Evolutionary conservation across 78 protist species (phyloP).

Genomic region (Pelomyxa schiedti): DNA sequence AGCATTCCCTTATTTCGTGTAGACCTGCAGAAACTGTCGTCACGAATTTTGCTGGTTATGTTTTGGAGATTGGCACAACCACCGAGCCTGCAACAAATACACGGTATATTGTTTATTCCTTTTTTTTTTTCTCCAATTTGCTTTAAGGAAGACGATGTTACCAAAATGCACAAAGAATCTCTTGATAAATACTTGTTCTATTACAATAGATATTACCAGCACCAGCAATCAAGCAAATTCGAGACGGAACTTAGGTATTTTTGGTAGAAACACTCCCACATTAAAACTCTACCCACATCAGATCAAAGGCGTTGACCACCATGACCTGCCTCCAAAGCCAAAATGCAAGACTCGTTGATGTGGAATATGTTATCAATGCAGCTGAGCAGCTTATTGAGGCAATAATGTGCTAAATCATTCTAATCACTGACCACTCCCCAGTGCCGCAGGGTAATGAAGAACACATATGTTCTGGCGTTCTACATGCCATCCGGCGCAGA

Average conservation of each 20-base stretch:
- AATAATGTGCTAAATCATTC: background rate
- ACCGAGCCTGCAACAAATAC: background rate
- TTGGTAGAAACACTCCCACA: too few relatives aligned
- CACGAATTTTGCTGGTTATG: constrained; percentile 9
- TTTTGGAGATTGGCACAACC: background rate
- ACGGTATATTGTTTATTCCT: too few relatives aligned
- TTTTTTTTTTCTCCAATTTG: too few relatives aligned
- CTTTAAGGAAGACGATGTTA: background rate
- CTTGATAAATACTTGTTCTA: background rate
- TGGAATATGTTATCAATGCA: too few relatives aligned
- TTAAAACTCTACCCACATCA: too few relatives aligned
- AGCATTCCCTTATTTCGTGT: too few relatives aligned
- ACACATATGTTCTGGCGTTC: background rate
- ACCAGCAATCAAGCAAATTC: background rate
- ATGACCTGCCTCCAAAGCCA: too few relatives aligned
- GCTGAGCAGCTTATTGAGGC: too few relatives aligned
- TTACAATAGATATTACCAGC: background rate
- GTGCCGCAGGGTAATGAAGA: background rate
- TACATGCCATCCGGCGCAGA: background rate
- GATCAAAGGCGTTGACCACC: too few relatives aligned
- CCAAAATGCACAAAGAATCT: background rate
- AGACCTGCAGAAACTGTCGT: constrained; percentile 3
- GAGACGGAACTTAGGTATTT: background rate
- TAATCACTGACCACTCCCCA: background rate
- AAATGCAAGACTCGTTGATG: too few relatives aligned